phyloP scores from a whole-genome alignment of 257 asterid genomes.

The Ligustrum vulgare region DNA sequence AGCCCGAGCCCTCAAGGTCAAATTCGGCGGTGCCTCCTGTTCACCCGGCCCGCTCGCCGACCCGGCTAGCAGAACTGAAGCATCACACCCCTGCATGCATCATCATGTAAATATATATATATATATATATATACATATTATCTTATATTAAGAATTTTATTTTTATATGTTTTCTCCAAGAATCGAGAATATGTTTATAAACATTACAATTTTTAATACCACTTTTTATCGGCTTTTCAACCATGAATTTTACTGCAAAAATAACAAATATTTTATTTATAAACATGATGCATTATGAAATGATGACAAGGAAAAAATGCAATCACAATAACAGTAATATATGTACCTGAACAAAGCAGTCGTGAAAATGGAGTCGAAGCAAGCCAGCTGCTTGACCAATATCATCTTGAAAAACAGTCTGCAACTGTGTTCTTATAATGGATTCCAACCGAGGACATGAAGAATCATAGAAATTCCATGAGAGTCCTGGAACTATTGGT shows the following conservation, averaged over 20 bases:
- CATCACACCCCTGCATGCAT: slow-evolving; percentile 36
- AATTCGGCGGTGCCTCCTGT: slow-evolving; percentile 43
- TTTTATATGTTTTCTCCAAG: no score
- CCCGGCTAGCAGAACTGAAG: slow-evolving; percentile 44
- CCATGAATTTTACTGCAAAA: no score
- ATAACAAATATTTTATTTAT: no score
- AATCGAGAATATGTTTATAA: no score
- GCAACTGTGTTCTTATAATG: slow-evolving; percentile 43
- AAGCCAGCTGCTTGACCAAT: slow-evolving; percentile 76
- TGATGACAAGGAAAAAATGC: no score
- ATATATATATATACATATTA: background rate
- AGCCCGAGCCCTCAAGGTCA: slow-evolving; percentile 41
- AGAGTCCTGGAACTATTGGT: slow-evolving; percentile 48
- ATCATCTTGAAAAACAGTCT: slow-evolving; percentile 42
- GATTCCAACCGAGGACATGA: slow-evolving; percentile 54
- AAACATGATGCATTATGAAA: no score
- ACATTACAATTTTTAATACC: no score
- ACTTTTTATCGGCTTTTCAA: no score
- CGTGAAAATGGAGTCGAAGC: slow-evolving; percentile 75
- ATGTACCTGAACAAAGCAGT: slow-evolving; percentile 60
- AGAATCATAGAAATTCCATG: slow-evolving; percentile 41
- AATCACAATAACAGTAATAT: no score
- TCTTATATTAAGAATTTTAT: background rate
- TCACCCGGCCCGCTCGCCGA: slow-evolving; percentile 49
- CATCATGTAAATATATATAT: background rate